Base-by-base conservation (phyloP, 2,329 filamentous ascomycete genomes). In the Pseudogymnoascus verrucosus region DNA sequence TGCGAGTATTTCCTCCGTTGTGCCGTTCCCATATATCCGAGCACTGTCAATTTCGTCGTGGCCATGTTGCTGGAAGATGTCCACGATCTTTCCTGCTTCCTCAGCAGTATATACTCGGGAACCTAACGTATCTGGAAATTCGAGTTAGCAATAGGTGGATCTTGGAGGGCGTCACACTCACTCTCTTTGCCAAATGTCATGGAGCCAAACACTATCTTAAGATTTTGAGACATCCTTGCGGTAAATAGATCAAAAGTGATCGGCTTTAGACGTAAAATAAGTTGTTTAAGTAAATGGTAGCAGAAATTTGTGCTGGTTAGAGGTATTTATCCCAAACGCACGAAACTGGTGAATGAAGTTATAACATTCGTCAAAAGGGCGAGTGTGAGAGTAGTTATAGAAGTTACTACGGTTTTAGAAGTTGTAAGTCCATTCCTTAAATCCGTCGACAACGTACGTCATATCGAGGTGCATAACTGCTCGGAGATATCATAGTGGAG, bases 31-130 rank as follows among this genome's bases (percentile, higher is more conserved):
- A 67, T 91, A 91, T 3, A 80, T 73, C 12, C 87, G 81, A 0
- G 88, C 87, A 0, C 87, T 90, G 71, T 91, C 88, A 61, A 91
- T 74, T 69, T 91, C 88, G 69, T 84, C 82, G 75, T 89, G 86
- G 16, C 87, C 87, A 69, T 84, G 79, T 26, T 79, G 77, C 72
- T 89, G 85, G 71, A 90, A 84, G 66, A 84, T 79, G 72, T 89
- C 84, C 37, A 90, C 79, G 62, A 82, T 82, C 65, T 80, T 78
- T 64, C 82, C 84, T 73, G 81, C 85, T 28, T 86, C 84, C 57
- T 84, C 59, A 6, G 73, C 61, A n/a, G 37, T 62, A 44, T 60
- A 10, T 2, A 59, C 21, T 1, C 42, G 42, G 42, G 42, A 47
- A 2, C 21, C 42, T 7, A 47, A 16, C 2, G 42, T 47, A 26